A percentile compares a stretch with the other conserved stretches of the same genome.
Conservation (phyloP, 2,329 filamentous ascomycete species). For the Trichoderma asperellum region DNA sequence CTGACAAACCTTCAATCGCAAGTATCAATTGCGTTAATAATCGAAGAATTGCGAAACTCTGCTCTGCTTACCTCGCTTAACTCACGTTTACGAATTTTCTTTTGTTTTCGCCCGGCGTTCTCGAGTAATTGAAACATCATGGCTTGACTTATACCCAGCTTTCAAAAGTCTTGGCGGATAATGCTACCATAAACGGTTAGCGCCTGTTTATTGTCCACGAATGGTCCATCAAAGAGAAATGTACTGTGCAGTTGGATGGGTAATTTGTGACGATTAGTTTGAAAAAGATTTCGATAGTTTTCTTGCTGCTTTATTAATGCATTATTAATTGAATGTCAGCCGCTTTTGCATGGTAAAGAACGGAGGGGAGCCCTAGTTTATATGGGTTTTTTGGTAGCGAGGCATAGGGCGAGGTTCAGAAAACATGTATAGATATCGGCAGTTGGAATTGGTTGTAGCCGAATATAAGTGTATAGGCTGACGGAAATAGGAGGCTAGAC, state of each 20-base stretch:
- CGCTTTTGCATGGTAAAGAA: not conserved
- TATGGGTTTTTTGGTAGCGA: not conserved
- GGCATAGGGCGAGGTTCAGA: not conserved
- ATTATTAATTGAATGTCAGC: conserved; percentile 1
- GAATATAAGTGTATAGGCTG: not conserved
- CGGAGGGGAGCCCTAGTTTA: not conserved
- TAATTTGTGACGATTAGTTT: not conserved
- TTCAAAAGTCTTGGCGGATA: conserved; percentile 16
- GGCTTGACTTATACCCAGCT: not conserved
- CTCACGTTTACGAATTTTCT: not conserved
- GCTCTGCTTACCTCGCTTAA: not conserved
- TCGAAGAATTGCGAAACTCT: not conserved
- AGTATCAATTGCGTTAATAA: not conserved
- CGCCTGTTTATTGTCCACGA: not conserved
- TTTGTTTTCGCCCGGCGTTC: not conserved
- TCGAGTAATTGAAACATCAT: not conserved
- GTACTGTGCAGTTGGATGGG: not conserved
- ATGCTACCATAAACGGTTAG: conserved; percentile 17
- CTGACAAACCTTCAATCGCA: not conserved
- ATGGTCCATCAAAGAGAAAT: not conserved
- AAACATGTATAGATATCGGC: not conserved
- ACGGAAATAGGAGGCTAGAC: not conserved
- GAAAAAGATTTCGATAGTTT: not conserved
- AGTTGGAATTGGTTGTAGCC: not conserved
- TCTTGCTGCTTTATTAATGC: not conserved